Evolutionary conservation across 2,329 filamentous ascomycete genomes (phyloP), one percentile per base, ranked within the genome.

Genomic region (Metarhizium guizhouense): DNA sequence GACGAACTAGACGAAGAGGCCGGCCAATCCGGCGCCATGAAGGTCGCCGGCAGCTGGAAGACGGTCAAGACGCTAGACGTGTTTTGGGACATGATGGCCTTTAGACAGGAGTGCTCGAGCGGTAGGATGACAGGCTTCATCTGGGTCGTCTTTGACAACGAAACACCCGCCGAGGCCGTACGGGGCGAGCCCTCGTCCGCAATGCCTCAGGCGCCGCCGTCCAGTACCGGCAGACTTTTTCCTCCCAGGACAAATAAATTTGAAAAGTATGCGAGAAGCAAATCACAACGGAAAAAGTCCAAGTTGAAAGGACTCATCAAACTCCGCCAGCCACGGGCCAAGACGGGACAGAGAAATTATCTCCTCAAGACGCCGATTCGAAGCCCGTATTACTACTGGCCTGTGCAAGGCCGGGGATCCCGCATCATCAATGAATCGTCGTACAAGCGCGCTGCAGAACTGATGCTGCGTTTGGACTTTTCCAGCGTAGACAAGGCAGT

Each of bases 1-100:
- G 82, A 90, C 57, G 93, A 97, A 66, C 75, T 99, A 4, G 93
- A 99, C 64, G 88, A 93, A 36, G 90, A 95, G 66, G 79, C 88
- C 0, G 79, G 82, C 1, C 82, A 82, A 34, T 76, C 80, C 2
- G 72, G 72, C 5, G 73, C 73, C 54, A 72, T 80, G 61, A 80
- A 82, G 61, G 78, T 75, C 30, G 73, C 75, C 3, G 88, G 88
- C 0, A 78, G 82, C 56, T 99, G 94, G 94, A 88, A 85, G 67
- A 91, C 87, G 57, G 85, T 96, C 29, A 86, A 81, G 67, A 88
- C 84, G 0, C 74, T 99, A 45, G 88, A 92, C n/a, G 85, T 92
- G 62, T 99, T 99, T 66, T 99, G 94, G 94, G 94, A 99, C 59
- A 88, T 95, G 80, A 97, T 99, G 93, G 87, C 92, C 0, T 97